Evolutionary conservation across 805 yeast genomes (phyloP).

Genomic region (Wickerhamiella nectarea): DNA sequence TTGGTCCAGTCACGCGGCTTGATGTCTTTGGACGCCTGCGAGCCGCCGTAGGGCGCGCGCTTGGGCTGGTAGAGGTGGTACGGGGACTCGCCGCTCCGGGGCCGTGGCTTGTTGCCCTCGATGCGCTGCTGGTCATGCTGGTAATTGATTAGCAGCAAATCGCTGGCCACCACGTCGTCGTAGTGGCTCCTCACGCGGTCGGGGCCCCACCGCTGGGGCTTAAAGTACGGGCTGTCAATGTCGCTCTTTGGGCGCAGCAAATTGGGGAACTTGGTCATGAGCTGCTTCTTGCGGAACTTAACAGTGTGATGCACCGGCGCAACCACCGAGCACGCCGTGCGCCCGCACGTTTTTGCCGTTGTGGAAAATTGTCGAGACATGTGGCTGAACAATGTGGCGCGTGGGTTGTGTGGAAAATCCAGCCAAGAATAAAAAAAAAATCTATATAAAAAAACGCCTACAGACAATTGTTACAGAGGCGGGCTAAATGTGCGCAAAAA

Average conservation of each 20-base stretch:
- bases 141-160: constrained; percentile 64
- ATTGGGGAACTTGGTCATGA: constrained; percentile 64
- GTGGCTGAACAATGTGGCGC: background rate
- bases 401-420: background rate
- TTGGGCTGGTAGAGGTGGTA: constrained; percentile 75
- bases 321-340: constrained; percentile 52
- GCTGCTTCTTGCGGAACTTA: constrained; percentile 53
- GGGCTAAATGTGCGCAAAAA: background rate
- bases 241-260: constrained; percentile 56
- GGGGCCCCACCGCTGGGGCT: constrained; percentile 59
- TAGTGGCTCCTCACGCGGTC: constrained; percentile 74
- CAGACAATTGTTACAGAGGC: no score
- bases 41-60: constrained; percentile 62
- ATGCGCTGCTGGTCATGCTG: constrained; percentile 37
- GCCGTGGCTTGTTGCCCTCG: constrained; percentile 57
- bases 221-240: constrained; percentile 63
- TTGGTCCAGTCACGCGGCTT: constrained; percentile 52
- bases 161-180: constrained; percentile 57
- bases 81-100: constrained; percentile 81
- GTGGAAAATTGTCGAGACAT: constrained; percentile 16
- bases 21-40: constrained; percentile 60
- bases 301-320: constrained; percentile 88
- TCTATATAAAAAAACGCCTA: no score
- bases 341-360: constrained; percentile 16
- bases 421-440: no score